phyloP scores from a whole-genome alignment of 805 yeast genomes.

The Candida endomychidarum region DNA sequence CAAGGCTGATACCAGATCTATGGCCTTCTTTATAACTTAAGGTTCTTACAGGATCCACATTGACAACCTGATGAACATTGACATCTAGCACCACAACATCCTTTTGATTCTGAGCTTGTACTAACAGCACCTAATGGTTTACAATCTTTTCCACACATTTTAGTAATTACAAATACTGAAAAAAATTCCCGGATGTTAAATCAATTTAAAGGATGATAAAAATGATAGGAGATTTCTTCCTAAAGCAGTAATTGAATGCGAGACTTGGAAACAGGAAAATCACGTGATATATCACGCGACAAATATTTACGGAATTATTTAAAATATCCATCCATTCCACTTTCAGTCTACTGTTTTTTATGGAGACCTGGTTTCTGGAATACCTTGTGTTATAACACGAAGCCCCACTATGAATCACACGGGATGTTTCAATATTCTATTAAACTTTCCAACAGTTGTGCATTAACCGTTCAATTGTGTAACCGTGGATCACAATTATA shows the following conservation, averaged over 20 bases:
- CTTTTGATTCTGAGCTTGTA: slow-evolving; percentile 4
- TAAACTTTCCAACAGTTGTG: too few relatives aligned
- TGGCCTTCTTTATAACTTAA: slow-evolving; percentile 30
- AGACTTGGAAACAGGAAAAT: neutral
- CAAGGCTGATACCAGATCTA: neutral
- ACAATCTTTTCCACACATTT: slow-evolving; percentile 21
- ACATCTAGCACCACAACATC: slow-evolving; percentile 40
- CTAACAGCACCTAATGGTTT: slow-evolving; percentile 3
- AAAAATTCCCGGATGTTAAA: neutral
- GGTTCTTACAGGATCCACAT: slow-evolving; percentile 44
- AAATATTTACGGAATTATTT: too few relatives aligned
- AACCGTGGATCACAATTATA: too few relatives aligned
- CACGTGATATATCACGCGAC: too few relatives aligned
- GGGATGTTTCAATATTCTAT: too few relatives aligned
- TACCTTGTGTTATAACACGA: too few relatives aligned
- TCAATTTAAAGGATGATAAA: neutral
- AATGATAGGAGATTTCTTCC: neutral
- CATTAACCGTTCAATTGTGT: too few relatives aligned
- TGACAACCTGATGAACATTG: slow-evolving; percentile 43
- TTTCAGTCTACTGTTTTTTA: too few relatives aligned
- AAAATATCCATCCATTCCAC: too few relatives aligned
- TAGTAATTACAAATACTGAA: neutral
- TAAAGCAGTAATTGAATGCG: slow-evolving; percentile 1
- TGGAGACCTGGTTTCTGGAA: too few relatives aligned
- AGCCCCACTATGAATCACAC: too few relatives aligned